phyloP scores from a whole-genome alignment of 257 asterid genomes.

The Forsythia viridissima region DNA sequence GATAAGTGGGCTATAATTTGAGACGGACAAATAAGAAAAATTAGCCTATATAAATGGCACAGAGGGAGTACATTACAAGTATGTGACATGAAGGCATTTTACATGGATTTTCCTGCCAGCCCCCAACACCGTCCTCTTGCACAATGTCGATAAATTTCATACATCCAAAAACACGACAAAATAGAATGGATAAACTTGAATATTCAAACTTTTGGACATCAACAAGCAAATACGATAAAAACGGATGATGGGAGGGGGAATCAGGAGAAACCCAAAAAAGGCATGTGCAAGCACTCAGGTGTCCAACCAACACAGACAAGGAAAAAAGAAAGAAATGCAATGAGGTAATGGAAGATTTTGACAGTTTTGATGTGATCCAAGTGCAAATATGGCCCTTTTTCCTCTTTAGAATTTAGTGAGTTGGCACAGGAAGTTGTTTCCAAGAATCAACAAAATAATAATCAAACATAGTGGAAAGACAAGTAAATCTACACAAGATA shows the following conservation, averaged over 20 bases:
- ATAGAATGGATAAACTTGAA: background rate
- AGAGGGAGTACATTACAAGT: too few species aligned
- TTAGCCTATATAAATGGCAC: too few species aligned
- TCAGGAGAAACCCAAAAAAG: background rate
- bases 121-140: background rate
- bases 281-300: background rate
- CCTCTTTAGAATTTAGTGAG: background rate
- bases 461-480: background rate
- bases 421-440: background rate
- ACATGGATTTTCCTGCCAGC: background rate
- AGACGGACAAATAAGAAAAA: too few species aligned
- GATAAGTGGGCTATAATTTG: too few species aligned
- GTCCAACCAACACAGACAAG: background rate
- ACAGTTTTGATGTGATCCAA: background rate
- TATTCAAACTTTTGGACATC: background rate
- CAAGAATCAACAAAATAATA: background rate
- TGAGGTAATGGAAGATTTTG: background rate
- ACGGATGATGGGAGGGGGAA: background rate
- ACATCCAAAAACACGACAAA: background rate
- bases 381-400: background rate
- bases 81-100: background rate
- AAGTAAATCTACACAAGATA: background rate
- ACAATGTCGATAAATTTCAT: background rate
- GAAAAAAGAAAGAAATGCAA: background rate
- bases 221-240: background rate